These are phyloP conservation scores for Drosera capensis DNA, from an alignment of 148 eudicot species.

Conservation along the genomic window DNA sequence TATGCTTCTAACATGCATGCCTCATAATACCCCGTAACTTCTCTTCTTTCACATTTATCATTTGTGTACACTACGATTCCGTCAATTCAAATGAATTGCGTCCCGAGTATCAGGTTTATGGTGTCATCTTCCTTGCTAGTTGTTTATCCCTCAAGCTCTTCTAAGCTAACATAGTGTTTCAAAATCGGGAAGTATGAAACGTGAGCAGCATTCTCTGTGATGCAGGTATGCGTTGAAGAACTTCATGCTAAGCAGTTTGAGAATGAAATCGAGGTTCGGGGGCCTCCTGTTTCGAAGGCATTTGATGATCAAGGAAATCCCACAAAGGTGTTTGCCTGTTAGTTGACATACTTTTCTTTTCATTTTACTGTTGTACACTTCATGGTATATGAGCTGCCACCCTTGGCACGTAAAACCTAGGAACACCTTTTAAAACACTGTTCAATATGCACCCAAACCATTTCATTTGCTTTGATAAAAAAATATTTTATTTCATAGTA, in stretches of 20 bases:
- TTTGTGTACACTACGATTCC: background rate
- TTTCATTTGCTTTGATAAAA: background rate
- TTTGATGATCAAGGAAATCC: constrained; percentile 81
- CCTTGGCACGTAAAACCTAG: no score
- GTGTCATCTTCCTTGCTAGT: no score
- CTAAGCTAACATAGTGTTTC: no score
- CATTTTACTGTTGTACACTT: no score
- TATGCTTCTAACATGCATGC: constrained; percentile 9
- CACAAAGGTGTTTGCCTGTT: constrained; percentile 55
- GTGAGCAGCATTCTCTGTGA: constrained; percentile 1
- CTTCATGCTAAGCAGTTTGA: constrained; percentile 58
- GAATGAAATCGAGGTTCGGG: constrained; percentile 77
- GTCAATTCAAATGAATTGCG: no score
- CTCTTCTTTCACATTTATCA: background rate
- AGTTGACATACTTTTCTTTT: background rate
- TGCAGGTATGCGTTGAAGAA: constrained; percentile 57
- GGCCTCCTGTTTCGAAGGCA: constrained; percentile 94
- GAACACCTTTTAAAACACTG: no score
- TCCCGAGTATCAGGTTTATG: no score
- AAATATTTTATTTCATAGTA: no score
- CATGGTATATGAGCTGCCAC: no score
- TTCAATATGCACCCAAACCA: no score
- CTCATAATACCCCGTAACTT: background rate
- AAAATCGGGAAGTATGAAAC: no score
- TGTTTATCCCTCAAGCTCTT: no score